Percentiles rank a stretch among this genome's conserved stretches.
phyloP scores from a whole-genome alignment of 768 basidiomycete species.

The Brasilioporus rufonigricans region DNA sequence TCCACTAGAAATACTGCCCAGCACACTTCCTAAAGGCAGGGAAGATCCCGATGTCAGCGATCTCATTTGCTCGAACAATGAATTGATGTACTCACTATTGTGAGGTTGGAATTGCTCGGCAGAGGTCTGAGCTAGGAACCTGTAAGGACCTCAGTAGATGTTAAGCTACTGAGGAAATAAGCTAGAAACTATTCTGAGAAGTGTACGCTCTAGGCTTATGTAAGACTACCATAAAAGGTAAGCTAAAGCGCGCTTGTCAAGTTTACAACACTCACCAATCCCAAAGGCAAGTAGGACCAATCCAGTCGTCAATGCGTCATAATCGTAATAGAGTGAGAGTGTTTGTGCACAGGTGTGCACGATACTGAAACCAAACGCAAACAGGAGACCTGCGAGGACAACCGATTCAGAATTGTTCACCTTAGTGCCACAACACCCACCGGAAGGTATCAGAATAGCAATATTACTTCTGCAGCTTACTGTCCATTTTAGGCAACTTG shows the following conservation, averaged over 20 bases:
- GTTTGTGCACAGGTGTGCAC: slow-evolving; percentile 76
- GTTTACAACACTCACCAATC: slow-evolving; percentile 57
- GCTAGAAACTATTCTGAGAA: too few relatives aligned
- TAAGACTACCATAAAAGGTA: too few relatives aligned
- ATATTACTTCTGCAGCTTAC: slow-evolving; percentile 67
- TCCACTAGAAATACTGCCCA: slow-evolving; percentile 57
- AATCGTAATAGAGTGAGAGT: slow-evolving; percentile 60
- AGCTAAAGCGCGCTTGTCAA: too few relatives aligned
- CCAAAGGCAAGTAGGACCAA: slow-evolving; percentile 77
- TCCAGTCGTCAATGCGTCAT: slow-evolving; percentile 71
- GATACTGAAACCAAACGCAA: slow-evolving; percentile 67
- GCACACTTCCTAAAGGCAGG: slow-evolving; percentile 39
- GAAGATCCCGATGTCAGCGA: neutral
- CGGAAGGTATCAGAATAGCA: slow-evolving; percentile 43
- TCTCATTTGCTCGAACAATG: too few relatives aligned
- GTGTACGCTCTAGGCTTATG: too few relatives aligned
- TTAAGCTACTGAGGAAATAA: too few relatives aligned
- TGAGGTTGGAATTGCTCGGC: too few relatives aligned
- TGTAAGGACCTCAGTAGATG: too few relatives aligned
- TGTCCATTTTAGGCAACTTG: too few relatives aligned
- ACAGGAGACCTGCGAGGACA: slow-evolving; percentile 53
- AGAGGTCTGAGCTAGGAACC: too few relatives aligned
- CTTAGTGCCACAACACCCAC: slow-evolving; percentile 19
- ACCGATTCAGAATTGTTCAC: neutral
- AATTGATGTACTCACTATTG: slow-evolving; percentile 41